These are phyloP conservation scores for Cadophora luteo-olivacea DNA, from an alignment of 2,329 filamentous ascomycete species.

Conservation along the genomic window DNA sequence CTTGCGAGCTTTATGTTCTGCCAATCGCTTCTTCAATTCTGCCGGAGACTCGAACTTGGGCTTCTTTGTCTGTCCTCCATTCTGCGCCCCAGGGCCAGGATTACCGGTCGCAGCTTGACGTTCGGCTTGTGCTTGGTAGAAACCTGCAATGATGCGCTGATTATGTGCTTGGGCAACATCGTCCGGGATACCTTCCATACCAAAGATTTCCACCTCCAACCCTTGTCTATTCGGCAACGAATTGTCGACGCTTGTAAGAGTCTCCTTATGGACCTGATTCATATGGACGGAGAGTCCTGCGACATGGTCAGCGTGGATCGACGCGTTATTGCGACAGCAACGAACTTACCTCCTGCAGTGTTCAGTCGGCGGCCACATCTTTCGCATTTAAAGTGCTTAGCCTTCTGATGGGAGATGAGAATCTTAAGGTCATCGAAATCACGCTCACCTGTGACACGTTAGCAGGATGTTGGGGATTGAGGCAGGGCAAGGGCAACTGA, in stretches of 20 bases:
- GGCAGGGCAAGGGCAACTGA: conserved; percentile 44
- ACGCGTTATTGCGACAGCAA: conserved; percentile 22
- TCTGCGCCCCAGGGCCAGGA: conserved; percentile 68
- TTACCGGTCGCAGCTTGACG: conserved; percentile 84
- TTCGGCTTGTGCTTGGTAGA: conserved; percentile 84
- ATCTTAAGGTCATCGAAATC: conserved; percentile 98
- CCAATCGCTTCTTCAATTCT: conserved; percentile 81
- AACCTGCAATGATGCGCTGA: conserved; percentile 84
- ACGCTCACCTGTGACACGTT: conserved; percentile 69
- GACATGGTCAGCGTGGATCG: conserved; percentile 25
- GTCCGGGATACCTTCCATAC: conserved; percentile 95
- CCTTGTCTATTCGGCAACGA: conserved; percentile 85
- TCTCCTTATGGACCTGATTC: conserved; percentile 98
- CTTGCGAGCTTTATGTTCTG: conserved; percentile 75
- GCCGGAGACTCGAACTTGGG: conserved; percentile 76
- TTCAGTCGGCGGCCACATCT: conserved; percentile 87
- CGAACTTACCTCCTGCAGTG: conserved; percentile 82
- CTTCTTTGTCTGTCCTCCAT: conserved; percentile 73
- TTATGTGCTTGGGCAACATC: conserved; percentile 84
- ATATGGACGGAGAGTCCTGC: conserved; percentile 92
- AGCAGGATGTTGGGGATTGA: conserved; percentile 5
- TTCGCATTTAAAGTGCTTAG: conserved; percentile 99
- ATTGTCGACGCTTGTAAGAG: conserved; percentile 86
- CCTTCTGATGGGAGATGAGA: conserved; percentile 95
- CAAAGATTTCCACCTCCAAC: conserved; percentile 94